phyloP scores from a whole-genome alignment of 768 basidiomycete genomes.

The Boletus sp. region DNA sequence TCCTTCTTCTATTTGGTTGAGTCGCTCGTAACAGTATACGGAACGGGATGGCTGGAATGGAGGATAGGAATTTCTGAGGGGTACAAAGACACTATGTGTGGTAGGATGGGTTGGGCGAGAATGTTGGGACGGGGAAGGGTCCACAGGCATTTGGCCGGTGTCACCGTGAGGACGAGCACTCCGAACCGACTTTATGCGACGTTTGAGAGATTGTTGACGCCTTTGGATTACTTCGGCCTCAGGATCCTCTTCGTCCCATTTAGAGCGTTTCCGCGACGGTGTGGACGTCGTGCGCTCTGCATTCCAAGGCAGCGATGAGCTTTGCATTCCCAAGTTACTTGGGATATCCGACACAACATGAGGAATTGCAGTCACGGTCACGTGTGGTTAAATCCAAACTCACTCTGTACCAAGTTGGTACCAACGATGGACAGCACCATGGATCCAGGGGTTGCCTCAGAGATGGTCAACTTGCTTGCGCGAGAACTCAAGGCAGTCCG shows the following conservation, averaged over 20 bases:
- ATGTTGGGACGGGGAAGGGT: constrained; percentile 18
- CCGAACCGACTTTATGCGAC: constrained; percentile 44
- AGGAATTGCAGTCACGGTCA: constrained; percentile 1
- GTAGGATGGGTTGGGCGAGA: constrained; percentile 12
- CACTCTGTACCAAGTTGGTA: neutral
- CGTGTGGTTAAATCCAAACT: constrained; percentile 2
- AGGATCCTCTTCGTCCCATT: constrained; percentile 60
- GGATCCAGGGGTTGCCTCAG: constrained; percentile 26
- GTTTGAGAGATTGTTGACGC: constrained; percentile 46
- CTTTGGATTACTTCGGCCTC: constrained; percentile 36
- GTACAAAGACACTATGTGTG: constrained; percentile 68
- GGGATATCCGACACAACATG: neutral
- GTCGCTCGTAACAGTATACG: constrained; percentile 87
- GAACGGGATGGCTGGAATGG: constrained; percentile 83
- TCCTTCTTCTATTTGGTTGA: constrained; percentile 99
- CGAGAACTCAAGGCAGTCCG: constrained; percentile 25
- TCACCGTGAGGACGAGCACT: constrained; percentile 15
- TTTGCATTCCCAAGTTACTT: constrained; percentile 2
- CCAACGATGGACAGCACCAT: constrained; percentile 17
- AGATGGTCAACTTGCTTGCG: constrained; percentile 24
- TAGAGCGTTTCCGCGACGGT: constrained; percentile 70
- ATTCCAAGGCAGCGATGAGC: constrained; percentile 21
- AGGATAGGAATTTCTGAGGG: constrained; percentile 73
- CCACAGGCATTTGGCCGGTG: constrained; percentile 13
- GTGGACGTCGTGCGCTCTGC: constrained; percentile 41